Percentiles rank a stretch among this genome's conserved stretches.
phyloP scores from a whole-genome alignment of 768 basidiomycete species.

The Peribolospora kevripleyi region DNA sequence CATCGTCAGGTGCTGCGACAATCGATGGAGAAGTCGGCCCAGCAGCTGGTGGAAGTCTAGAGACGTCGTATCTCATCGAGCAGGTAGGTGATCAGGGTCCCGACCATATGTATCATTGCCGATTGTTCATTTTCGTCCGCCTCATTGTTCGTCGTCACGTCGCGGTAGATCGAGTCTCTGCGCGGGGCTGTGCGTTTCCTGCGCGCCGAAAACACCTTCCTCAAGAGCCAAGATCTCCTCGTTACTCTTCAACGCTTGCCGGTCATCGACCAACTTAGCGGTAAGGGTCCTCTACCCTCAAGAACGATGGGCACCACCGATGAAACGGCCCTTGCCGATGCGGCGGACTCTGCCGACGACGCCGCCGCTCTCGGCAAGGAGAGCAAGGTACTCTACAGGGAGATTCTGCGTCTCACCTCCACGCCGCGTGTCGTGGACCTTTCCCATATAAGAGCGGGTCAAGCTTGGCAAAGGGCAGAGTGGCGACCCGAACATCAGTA shows the following conservation, averaged over 20 bases:
- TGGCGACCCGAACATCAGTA: conserved; percentile 10
- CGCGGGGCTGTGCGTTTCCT: conserved; percentile 75
- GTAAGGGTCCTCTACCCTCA: conserved; percentile 43
- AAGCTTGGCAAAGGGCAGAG: background rate
- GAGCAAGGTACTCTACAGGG: conserved; percentile 64
- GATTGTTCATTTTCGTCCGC: background rate
- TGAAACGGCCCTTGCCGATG: background rate
- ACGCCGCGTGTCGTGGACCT: conserved; percentile 69
- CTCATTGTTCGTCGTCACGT: conserved; percentile 3
- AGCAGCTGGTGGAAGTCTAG: conserved; percentile 37
- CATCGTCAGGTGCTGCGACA: too few species aligned
- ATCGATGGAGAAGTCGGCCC: too few species aligned
- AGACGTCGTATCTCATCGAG: conserved; percentile 67
- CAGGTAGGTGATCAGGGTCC: conserved; percentile 30
- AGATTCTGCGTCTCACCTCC: conserved; percentile 64
- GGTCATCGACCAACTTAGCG: conserved; percentile 29
- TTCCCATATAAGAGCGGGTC: background rate
- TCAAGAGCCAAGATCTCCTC: conserved; percentile 77
- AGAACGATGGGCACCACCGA: conserved; percentile 14
- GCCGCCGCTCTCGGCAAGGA: conserved; percentile 36
- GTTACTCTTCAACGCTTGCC: conserved; percentile 51
- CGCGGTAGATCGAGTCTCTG: conserved; percentile 54
- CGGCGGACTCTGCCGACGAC: conserved; percentile 2
- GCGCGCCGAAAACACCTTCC: conserved; percentile 75
- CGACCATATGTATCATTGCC: background rate